Base-by-base conservation (phyloP, 2,329 filamentous ascomycete species). In the Botrytis byssoidea region DNA sequence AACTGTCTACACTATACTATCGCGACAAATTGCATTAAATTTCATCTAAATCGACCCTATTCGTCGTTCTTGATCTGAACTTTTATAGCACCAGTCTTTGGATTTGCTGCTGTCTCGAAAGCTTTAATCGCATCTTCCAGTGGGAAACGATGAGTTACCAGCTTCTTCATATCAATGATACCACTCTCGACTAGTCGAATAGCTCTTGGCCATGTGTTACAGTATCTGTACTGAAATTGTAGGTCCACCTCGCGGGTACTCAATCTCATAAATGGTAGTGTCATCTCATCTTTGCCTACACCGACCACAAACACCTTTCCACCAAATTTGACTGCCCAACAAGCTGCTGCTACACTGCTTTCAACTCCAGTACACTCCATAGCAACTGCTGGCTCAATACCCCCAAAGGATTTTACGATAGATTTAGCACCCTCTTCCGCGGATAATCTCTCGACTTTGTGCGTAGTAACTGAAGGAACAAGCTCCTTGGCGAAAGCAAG, bases 291-390 rank as follows among this genome's bases (percentile, higher is more conserved):
- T 87, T 93, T 95, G 77, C 95, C 96, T 4, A 98, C 95, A 59
- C 95, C 95, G 77, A 98, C 97, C 76, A 98, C 92, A 81, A 98
- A 98, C 71, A 98, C 95, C 84, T 97, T 97, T 79, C 96, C 95
- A 77, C 95, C 96, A 80, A 98, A 98, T 85, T 95, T 97, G 82
- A 92, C 89, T 16, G 93, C 91, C 88, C 95, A 96, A 82, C 98
- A 95, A 71, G 94, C 94, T 42, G 93, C 88, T 9, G 90, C 89
- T 80, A 98, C 92, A 82, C 92, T 95, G 84, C 91, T 93, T 86
- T 98, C 95, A 25, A 97, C 94, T 69, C 96, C 96, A 0, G 96
- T 98, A 86, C 95, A 98, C 84, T 98, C 95, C 83, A 98, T 88
- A 20, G 91, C 91, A 71, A 97, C 85, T 29, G 91, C 88, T 0